Conservation (phyloP, 2,329 filamentous ascomycete genomes). For the Penicillium freii region DNA sequence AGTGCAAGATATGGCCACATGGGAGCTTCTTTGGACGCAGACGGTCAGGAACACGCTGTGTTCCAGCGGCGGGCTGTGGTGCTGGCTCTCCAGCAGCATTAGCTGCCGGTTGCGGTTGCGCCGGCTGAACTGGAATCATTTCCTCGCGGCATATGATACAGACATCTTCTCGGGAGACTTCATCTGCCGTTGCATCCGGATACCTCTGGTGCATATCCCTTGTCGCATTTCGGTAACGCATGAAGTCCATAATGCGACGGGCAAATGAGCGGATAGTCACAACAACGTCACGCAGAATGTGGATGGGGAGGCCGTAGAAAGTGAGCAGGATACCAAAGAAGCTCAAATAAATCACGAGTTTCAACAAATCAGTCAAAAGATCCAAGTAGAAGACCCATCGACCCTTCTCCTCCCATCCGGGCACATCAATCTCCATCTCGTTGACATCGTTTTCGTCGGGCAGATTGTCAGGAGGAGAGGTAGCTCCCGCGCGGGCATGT, state of each 20-base stretch:
- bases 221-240: constrained; percentile 87
- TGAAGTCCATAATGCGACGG: constrained; percentile 81
- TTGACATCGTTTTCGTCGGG: constrained; percentile 74
- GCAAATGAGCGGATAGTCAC: constrained; percentile 89
- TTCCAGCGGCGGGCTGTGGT: constrained; percentile 26
- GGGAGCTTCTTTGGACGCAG: constrained; percentile 91
- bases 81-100: constrained; percentile 37
- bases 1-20: constrained; percentile 92
- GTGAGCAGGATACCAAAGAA: constrained; percentile 93
- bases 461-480: constrained; percentile 44
- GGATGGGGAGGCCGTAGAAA: constrained; percentile 93
- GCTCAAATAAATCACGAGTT: constrained; percentile 80
- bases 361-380: constrained; percentile 82
- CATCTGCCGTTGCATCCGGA: constrained; percentile 83
- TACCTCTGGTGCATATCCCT: constrained; percentile 90
- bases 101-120: constrained; percentile 48
- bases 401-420: constrained; percentile 94
- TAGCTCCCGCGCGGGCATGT: constrained; percentile 38
- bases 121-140: constrained; percentile 76
- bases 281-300: constrained; percentile 94
- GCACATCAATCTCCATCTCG: constrained; percentile 90
- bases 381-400: constrained; percentile 89
- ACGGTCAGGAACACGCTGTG: constrained; percentile 65
- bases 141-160: constrained; percentile 98
- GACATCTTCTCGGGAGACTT: constrained; percentile 81